Conservation (phyloP, 768 basidiomycete species). For the Phylloporus arenicola region DNA sequence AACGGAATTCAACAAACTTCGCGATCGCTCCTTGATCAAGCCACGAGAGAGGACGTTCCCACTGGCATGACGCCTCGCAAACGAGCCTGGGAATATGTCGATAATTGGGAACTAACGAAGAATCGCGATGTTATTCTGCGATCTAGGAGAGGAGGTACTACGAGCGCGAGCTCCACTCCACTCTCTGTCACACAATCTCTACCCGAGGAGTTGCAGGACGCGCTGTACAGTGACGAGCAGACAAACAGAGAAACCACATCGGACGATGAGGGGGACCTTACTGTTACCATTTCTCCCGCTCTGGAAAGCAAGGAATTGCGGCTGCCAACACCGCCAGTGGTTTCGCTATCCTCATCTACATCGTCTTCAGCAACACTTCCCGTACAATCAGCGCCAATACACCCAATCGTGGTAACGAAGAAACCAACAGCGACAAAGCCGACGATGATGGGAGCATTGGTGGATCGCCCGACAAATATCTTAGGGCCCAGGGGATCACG, state of each 20-base stretch:
- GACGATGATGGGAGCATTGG: constrained; percentile 22
- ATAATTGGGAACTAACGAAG: constrained; percentile 68
- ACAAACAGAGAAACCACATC: constrained; percentile 24
- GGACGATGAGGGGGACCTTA: constrained; percentile 16
- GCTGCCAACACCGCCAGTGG: constrained; percentile 16
- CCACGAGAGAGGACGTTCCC: constrained; percentile 55
- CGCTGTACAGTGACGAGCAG: constrained; percentile 10
- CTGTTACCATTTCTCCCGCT: constrained; percentile 13
- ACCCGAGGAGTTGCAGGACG: constrained; percentile 25
- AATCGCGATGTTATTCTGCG: constrained; percentile 56
- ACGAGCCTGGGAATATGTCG: constrained; percentile 62
- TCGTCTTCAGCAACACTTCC: constrained; percentile 34
- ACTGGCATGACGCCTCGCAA: constrained; percentile 77
- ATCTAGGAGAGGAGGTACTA: constrained; percentile 39
- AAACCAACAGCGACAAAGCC: constrained; percentile 18
- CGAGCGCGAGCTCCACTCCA: constrained; percentile 33
- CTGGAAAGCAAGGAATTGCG: constrained; percentile 9
- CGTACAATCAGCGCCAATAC: constrained; percentile 7
- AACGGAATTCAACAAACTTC: constrained; percentile 46
- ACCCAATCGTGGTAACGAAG: constrained; percentile 14
- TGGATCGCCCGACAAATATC: constrained; percentile 32
- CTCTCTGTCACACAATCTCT: constrained; percentile 34
- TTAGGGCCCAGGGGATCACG: constrained; percentile 29
- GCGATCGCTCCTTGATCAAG: constrained; percentile 49
- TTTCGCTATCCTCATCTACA: constrained; percentile 35